Evolutionary conservation across 768 basidiomycete genomes (phyloP), one percentile per base, ranked within the genome.

Genomic region (Tricholoma hemisulphureum): DNA sequence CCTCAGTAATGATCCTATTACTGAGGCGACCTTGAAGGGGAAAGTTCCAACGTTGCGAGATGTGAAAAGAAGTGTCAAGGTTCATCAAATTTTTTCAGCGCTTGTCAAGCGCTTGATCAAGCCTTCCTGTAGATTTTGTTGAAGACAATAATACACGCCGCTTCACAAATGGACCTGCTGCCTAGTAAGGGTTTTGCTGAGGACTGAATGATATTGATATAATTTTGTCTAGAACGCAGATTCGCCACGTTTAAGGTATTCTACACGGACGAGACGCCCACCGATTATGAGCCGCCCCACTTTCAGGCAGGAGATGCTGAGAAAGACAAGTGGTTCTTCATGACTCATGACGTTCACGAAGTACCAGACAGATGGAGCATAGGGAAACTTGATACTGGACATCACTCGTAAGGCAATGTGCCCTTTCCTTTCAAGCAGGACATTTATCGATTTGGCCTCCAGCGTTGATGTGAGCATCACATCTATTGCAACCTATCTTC

Each of bases 211-310:
- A 41, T 28, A 13, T 35, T 10, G 24, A 51, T 45, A 31, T 11
- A 32, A 20, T 31, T 35, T 56, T 18, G 24, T 49, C 16, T 65
- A 91, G 91, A 85, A 64, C 86, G 86, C 48, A 87, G 93, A 31
- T 95, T 80, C 65, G 90, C 92, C n/a, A 91, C 88, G 20, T 91
- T 95, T 77, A 95, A 95, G 68, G 72, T 92, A 10, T 92, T 88
- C 67, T 95, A 93, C 69, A 88, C 87, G 13, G 86, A 91, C 48
- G 78, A 83, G 20, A 87, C 91, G 11, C 93, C 93, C 0, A 74
- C 78, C 8, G 86, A 93, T 51, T 95, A 95, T 64, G 89, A 95
- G 67, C 93, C 93, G 5, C 89, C 89, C 0, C 76, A 87, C 68
- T 94, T 94, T 65, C 80, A 82, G 56, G 72, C 88, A 4, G 91